Evolutionary conservation across 805 yeast species (phyloP).

Genomic region (Metschnikowia continentalis): DNA sequence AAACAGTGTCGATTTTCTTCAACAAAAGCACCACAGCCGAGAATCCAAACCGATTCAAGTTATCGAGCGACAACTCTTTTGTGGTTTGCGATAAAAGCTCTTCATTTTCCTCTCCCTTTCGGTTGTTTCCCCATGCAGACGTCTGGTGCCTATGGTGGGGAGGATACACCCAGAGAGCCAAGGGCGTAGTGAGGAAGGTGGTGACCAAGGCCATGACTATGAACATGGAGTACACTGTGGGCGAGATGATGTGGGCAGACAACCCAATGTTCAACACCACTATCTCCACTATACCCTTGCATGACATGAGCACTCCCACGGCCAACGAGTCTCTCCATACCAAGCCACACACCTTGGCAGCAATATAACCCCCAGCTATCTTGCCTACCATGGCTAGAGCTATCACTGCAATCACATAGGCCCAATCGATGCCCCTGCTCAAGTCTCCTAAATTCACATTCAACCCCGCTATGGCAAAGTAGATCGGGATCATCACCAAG

Average conservation of each 20-base stretch:
- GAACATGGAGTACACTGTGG: conserved; percentile 72
- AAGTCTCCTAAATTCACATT: conserved; percentile 63
- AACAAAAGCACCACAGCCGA: conserved; percentile 27
- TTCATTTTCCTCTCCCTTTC: conserved; percentile 5
- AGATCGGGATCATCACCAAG: conserved; percentile 66
- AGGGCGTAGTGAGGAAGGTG: conserved; percentile 76
- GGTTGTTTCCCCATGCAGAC: conserved; percentile 26
- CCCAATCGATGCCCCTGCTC: conserved; percentile 72
- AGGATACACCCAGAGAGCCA: conserved; percentile 62
- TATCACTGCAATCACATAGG: conserved; percentile 64
- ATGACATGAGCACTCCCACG: conserved; percentile 80
- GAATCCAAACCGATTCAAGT: conserved; percentile 19
- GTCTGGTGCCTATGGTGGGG: conserved; percentile 52
- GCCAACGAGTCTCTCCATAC: conserved; percentile 71
- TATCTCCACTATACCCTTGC: conserved; percentile 85
- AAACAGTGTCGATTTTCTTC: conserved; percentile 29
- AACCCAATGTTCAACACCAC: conserved; percentile 74
- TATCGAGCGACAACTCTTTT: conserved; percentile 13
- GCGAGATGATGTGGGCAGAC: conserved; percentile 62
- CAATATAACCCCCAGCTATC: conserved; percentile 60
- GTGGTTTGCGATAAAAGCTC: conserved; percentile 6
- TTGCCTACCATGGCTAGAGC: conserved; percentile 66
- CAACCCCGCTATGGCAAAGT: conserved; percentile 77
- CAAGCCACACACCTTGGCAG: conserved; percentile 59
- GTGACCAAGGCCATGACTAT: conserved; percentile 77